Conservation (phyloP, 192 early-diverging fungal species). For the Backusella macrospora region DNA sequence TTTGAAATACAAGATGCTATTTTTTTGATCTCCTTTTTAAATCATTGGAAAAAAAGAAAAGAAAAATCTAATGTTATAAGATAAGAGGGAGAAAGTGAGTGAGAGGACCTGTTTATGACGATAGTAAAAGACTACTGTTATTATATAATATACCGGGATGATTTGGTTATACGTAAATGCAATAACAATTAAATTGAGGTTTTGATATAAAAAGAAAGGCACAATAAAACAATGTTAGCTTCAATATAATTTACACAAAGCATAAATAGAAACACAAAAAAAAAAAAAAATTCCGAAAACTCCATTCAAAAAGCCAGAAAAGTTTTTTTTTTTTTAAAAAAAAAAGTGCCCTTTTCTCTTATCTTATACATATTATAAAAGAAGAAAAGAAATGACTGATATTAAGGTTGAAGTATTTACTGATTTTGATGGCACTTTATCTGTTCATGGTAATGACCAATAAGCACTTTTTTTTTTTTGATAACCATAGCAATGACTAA, state of each 20-base stretch:
- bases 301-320: neutral
- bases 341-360: neutral
- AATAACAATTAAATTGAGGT: too few relatives aligned
- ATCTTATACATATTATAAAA: neutral
- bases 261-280: neutral
- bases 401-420: conserved; percentile 54
- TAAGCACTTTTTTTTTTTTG: neutral
- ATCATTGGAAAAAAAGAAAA: neutral
- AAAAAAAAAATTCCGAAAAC: conserved; percentile 7
- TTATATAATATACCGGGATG: too few relatives aligned
- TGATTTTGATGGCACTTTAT: conserved; percentile 59
- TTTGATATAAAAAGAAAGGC: neutral
- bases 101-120: too few relatives aligned
- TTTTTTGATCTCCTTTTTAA: conserved; percentile 12
- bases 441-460: conserved; percentile 38
- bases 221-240: neutral
- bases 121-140: too few relatives aligned
- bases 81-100: neutral
- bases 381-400: neutral
- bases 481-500: neutral
- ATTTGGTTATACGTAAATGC: too few relatives aligned
- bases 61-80: neutral
- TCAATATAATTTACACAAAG: neutral
- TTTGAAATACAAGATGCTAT: neutral
- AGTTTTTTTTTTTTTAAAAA: conserved; percentile 8